Evolutionary conservation across 2,329 filamentous ascomycete species (phyloP).

Genomic region (Penicillium sp.): DNA sequence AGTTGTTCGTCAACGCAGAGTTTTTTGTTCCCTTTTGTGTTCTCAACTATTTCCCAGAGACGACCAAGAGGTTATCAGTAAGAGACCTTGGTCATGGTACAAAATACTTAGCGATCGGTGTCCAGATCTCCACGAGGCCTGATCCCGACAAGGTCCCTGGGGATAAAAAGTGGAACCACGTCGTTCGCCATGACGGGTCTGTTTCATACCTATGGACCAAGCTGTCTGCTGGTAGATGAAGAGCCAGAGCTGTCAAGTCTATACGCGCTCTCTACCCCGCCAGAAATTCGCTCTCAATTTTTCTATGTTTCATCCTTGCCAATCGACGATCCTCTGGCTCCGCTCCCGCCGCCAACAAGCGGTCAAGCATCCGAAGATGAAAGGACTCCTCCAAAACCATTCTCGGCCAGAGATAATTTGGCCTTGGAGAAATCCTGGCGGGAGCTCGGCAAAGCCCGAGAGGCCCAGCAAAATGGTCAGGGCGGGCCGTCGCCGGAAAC

Average conservation of each 20-base stretch:
- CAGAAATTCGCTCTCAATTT: constrained; percentile 68
- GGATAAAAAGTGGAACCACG: constrained; percentile 22
- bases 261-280: constrained; percentile 55
- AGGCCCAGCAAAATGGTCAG: constrained; percentile 15
- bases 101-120: constrained; percentile 11
- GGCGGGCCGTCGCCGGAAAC: constrained; percentile 14
- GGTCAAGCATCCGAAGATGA: constrained; percentile 52
- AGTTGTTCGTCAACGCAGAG: neutral
- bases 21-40: neutral
- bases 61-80: constrained; percentile 7
- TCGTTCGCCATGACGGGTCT: constrained; percentile 42
- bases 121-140: constrained; percentile 19
- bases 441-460: constrained; percentile 49
- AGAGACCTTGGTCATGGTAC: constrained; percentile 19
- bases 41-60: constrained; percentile 12
- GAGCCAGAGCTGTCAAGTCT: constrained; percentile 39
- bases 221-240: constrained; percentile 55
- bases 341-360: constrained; percentile 60
- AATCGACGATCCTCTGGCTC: constrained; percentile 85
- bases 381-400: constrained; percentile 71
- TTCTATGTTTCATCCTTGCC: constrained; percentile 83
- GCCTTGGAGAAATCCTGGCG: constrained; percentile 79
- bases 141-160: constrained; percentile 8
- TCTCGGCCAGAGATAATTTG: constrained; percentile 76
- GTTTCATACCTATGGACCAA: constrained; percentile 63